These are phyloP conservation scores for Yamadazyma membranifaciens DNA, from an alignment of 1,139 yeast species.

Conservation along the genomic window DNA sequence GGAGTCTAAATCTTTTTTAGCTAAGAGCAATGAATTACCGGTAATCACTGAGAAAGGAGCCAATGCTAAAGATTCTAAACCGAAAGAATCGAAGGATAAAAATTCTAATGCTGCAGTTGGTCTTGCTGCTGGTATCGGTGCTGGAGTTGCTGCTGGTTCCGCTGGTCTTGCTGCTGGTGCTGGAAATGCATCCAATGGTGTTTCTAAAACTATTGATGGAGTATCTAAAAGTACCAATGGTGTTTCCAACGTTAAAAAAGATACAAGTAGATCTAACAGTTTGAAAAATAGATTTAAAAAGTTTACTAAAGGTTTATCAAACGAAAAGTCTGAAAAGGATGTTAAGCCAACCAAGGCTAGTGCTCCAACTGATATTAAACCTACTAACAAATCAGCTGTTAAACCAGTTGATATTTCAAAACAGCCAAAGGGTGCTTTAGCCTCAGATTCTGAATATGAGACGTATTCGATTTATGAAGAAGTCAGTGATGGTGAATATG, in stretches of 20 bases:
- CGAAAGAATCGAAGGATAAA: conserved; percentile 1
- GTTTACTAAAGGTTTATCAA: conserved; percentile 4
- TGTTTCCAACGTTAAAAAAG: conserved; percentile 12
- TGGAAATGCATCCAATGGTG: conserved; percentile 10
- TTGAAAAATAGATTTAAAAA: conserved; percentile 14
- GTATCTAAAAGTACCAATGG: conserved; percentile 12
- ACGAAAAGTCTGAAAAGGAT: background rate
- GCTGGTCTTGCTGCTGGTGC: conserved; percentile 11
- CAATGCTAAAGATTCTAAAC: conserved; percentile 6
- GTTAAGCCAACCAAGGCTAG: conserved; percentile 4
- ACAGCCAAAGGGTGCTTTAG: conserved; percentile 9
- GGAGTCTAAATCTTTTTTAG: conserved; percentile 18
- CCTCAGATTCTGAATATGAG: conserved; percentile 27
- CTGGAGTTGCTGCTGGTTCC: conserved; percentile 9
- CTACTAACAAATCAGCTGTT: background rate
- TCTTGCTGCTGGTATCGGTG: conserved; percentile 11
- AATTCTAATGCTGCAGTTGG: conserved; percentile 13
- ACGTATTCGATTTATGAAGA: conserved; percentile 50
- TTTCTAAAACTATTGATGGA: background rate
- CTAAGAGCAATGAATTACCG: conserved; percentile 24
- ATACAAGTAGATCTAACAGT: conserved; percentile 14
- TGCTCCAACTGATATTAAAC: background rate
- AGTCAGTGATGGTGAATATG: conserved; percentile 48
- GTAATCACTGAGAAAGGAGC: conserved; percentile 15
- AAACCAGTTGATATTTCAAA: conserved; percentile 12